Base-by-base conservation (phyloP, 352 stramenopile genomes). In the Poterioochromonas sp. region DNA sequence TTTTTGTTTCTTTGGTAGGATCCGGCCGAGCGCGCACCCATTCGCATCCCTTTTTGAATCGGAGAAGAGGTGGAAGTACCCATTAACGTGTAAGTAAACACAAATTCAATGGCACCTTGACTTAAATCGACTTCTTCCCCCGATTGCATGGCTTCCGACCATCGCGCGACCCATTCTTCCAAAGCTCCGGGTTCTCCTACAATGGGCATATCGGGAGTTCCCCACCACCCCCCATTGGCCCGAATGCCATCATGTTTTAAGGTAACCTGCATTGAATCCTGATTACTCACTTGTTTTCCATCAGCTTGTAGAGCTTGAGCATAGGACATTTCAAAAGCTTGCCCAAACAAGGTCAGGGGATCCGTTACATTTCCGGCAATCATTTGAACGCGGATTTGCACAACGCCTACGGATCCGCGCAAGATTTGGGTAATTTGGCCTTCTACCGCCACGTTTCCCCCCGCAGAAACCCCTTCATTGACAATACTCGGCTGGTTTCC, bases 1-100 rank as follows among this genome's bases (percentile, higher is more conserved):
- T 68, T 68, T 68, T 68, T 68, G 58, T 68, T 68, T 68, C 58
- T 68, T 68, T 68, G 58, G 58, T 68, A 68, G 58, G 58, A 68
- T 68, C 58, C 58, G 58, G 58, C 58, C 58, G 58, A 68, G 58
- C 58, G 58, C 58, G 58, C 58, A 68, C 58, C 58, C 58, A 68
- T 68, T 68, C 58, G 58, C 58, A 68, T 68, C 58, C 58, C 58
- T 68, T 68, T 68, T 68, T 68, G 58, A 68, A 68, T 68, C 26
- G 58, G 58, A 26, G 58, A 68, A 68, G 58, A 68, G 58, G 58
- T 68, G 58, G 58, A 68, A 68, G 58, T 68, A 68, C 58, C 58
- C 58, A 68, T 68, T 68, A 68, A 68, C 58, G 58, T 68, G 58
- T 68, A 68, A 68, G 58, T 68, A 68, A 68, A 68, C 58, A 68